phyloP scores from a whole-genome alignment of 192 early-diverging fungal genomes.

The Backusella luteola region DNA sequence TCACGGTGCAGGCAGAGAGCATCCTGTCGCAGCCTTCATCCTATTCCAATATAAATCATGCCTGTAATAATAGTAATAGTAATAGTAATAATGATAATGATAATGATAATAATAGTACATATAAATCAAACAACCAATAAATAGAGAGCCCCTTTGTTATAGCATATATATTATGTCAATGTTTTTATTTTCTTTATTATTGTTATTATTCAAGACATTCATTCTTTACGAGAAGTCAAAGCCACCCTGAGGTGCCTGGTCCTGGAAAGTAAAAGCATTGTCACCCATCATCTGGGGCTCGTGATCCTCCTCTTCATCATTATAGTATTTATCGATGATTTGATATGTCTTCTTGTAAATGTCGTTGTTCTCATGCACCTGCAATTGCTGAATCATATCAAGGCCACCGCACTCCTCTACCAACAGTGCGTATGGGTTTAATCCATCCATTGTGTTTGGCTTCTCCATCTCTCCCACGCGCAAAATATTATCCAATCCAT shows the following conservation, averaged over 20 bases:
- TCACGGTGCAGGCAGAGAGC: slow-evolving; percentile 5
- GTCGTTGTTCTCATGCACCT: slow-evolving; percentile 43
- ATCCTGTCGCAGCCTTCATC: background rate
- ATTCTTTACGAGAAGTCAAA: slow-evolving; percentile 10
- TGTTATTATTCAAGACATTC: background rate
- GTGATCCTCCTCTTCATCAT: slow-evolving; percentile 40
- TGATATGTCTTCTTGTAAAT: slow-evolving; percentile 47
- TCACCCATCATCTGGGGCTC: slow-evolving; percentile 10
- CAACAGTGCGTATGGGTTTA: slow-evolving; percentile 39
- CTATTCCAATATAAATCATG: background rate
- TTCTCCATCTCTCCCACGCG: slow-evolving; percentile 43
- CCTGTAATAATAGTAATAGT: background rate
- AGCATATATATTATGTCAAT: background rate
- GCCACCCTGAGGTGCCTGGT: background rate
- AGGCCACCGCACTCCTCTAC: slow-evolving; percentile 51
- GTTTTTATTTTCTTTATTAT: background rate
- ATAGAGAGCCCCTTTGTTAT: background rate
- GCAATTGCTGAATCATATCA: slow-evolving; percentile 43
- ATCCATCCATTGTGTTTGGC: slow-evolving; percentile 12
- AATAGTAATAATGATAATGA: background rate
- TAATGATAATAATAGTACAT: background rate
- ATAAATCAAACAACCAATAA: background rate
- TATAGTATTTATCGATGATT: slow-evolving; percentile 49
- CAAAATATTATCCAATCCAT: slow-evolving; percentile 48
- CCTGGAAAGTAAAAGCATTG: background rate